phyloP scores from a whole-genome alignment of 78 protist species.

The Dictyostelium purpureum region DNA sequence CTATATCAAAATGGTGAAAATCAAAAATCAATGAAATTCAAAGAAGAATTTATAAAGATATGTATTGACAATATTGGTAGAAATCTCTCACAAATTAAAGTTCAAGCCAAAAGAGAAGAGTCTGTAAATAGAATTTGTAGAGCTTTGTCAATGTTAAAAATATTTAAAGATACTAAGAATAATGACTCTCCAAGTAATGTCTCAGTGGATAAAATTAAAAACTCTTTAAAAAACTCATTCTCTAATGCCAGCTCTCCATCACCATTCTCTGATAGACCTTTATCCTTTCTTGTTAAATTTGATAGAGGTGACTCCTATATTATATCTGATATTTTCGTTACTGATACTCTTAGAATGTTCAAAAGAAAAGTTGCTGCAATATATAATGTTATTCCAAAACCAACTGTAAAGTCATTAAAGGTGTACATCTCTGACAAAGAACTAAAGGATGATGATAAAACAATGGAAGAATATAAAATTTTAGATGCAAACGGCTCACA shows the following conservation, averaged over 20 bases:
- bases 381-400: slow-evolving; percentile 31
- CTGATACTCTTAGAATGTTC: slow-evolving; percentile 66
- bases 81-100: background rate
- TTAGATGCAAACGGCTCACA: slow-evolving; percentile 61
- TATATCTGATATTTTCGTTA: slow-evolving; percentile 26
- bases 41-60: slow-evolving; percentile 29
- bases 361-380: slow-evolving; percentile 43
- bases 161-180: slow-evolving; percentile 14
- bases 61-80: slow-evolving; percentile 36
- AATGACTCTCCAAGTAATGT: background rate
- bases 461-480: slow-evolving; percentile 58
- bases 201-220: background rate
- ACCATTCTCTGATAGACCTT: background rate
- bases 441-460: slow-evolving; percentile 58
- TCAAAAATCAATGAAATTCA: slow-evolving; percentile 19
- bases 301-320: slow-evolving; percentile 71
- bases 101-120: background rate
- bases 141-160: slow-evolving; percentile 32
- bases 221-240: background rate
- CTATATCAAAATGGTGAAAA: slow-evolving; percentile 37
- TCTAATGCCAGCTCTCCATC: background rate
- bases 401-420: slow-evolving; percentile 40
- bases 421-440: slow-evolving; percentile 41
- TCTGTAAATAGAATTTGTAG: slow-evolving; percentile 30
- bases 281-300: slow-evolving; percentile 45